phyloP scores from a whole-genome alignment of 805 yeast species.

The Starmerella apis region DNA sequence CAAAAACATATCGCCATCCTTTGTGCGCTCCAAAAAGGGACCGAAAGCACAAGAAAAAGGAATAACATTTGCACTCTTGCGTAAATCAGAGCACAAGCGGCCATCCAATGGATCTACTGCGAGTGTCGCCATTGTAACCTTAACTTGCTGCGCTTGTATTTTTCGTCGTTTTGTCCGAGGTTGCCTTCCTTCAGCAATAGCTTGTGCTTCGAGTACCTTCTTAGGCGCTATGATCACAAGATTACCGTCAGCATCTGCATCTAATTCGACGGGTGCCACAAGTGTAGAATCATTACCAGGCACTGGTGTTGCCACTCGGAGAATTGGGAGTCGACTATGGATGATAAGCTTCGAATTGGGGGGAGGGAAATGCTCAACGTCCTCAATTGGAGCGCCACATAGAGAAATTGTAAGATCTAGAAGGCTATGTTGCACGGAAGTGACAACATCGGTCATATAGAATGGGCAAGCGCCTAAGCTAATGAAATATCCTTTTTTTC shows the following conservation, averaged over 20 bases:
- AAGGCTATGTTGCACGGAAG: not conserved
- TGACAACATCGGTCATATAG: conserved; percentile 1
- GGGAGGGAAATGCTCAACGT: not conserved
- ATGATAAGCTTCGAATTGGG: not conserved
- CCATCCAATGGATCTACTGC: not conserved
- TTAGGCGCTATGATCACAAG: not conserved
- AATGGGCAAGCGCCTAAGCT: not conserved
- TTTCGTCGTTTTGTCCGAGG: not conserved
- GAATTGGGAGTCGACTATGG: not conserved
- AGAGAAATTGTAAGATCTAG: not conserved
- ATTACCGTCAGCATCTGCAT: not conserved
- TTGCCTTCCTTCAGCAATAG: not conserved
- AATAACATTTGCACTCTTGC: not conserved
- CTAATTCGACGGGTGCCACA: not conserved
- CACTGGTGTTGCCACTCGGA: conserved; percentile 1
- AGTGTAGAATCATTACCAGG: not conserved
- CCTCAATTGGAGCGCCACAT: not conserved
- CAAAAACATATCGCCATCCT: not conserved
- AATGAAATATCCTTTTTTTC: not conserved
- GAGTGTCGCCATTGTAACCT: not conserved
- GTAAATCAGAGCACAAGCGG: not conserved
- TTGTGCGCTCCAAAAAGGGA: not conserved
- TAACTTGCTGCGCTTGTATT: not conserved
- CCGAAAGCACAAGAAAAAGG: not conserved
- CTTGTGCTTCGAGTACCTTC: not conserved